phyloP scores from a whole-genome alignment of 192 early-diverging fungal genomes.

The Coemansia sp. region DNA sequence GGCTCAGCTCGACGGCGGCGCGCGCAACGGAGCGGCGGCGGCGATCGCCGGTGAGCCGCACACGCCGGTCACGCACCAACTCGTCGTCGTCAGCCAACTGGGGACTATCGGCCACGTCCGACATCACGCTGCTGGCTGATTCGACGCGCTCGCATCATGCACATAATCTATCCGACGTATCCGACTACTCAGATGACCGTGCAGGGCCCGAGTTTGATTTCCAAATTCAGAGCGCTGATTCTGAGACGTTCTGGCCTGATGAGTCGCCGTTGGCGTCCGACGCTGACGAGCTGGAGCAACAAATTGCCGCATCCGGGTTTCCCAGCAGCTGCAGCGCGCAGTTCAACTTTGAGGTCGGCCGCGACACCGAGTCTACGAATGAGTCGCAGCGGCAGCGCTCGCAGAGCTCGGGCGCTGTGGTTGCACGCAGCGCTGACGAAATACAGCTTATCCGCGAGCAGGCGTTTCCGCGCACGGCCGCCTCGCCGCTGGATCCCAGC shows the following conservation, averaged over 20 bases:
- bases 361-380: constrained; percentile 12
- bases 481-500: constrained; percentile 40
- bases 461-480: constrained; percentile 6
- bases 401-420: constrained; percentile 8
- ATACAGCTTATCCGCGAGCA: neutral
- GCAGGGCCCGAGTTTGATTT: constrained; percentile 24
- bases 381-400: constrained; percentile 31
- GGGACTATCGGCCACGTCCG: constrained; percentile 26
- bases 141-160: constrained; percentile 16
- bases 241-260: constrained; percentile 39
- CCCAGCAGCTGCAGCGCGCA: constrained; percentile 48
- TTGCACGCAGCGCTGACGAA: constrained; percentile 17
- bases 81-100: constrained; percentile 33
- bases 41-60: constrained; percentile 23
- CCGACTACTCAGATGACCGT: constrained; percentile 13
- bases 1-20: constrained; percentile 37
- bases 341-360: constrained; percentile 37
- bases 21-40: constrained; percentile 46
- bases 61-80: constrained; percentile 19
- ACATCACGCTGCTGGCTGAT: constrained; percentile 21
- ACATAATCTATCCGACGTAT: constrained; percentile 34
- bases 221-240: constrained; percentile 23
- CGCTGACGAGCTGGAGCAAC: constrained; percentile 18
- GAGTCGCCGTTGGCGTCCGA: constrained; percentile 23
- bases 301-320: constrained; percentile 25